Evolutionary conservation across 768 basidiomycete genomes (phyloP), one percentile per base, ranked within the genome.

Genomic region (Lactarius trivialis): DNA sequence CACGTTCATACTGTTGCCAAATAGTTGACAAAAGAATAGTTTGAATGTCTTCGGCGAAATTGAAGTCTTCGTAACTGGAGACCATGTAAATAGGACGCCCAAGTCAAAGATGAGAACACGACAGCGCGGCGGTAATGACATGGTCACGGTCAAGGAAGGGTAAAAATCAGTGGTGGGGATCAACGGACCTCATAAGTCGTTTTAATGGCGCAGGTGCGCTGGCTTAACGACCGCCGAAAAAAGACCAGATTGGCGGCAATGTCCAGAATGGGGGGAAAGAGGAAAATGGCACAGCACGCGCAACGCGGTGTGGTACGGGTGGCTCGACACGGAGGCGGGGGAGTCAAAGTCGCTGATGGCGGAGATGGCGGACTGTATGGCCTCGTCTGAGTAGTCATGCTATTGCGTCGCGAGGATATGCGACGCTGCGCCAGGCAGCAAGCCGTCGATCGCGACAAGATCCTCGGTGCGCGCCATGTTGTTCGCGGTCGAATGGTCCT

Each of bases 241-340:
- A 21, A 17, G 7, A 6, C 30, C 5, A 4, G 17, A 39, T 28
- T 48, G 12, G 28, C 33, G 45, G 26, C 28, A 54, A 32, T 0
- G 45, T 48, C 19, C 45, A 21, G 37, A 39, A 55, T 34, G n/a
- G n/a, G 53, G 48, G 24, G 43, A 24, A 51, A 32, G n/a, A 37
- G 14, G 24, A 33, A 34, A 7, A 19, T 45, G 2, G 24, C 15
- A 91, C 19, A 93, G 74, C 7, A 85, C 78, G 21, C 90, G 83
- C 17, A 93, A 68, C 1, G 85, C 81, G 1, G 83, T 76, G 65
- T 89, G 85, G 66, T 88, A 89, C 1, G 88, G 84, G 68, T 85
- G 80, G 30, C 66, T 71, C 34, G 78, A 68, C 3, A 74, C 67
- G 50, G 82, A 77, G 7, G 79, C 77, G 1, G 81, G 79, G 0